Percentiles rank a stretch among this genome's conserved stretches.
Conservation (phyloP, 352 stramenopile genomes). For the Globisporangium radiosum region DNA sequence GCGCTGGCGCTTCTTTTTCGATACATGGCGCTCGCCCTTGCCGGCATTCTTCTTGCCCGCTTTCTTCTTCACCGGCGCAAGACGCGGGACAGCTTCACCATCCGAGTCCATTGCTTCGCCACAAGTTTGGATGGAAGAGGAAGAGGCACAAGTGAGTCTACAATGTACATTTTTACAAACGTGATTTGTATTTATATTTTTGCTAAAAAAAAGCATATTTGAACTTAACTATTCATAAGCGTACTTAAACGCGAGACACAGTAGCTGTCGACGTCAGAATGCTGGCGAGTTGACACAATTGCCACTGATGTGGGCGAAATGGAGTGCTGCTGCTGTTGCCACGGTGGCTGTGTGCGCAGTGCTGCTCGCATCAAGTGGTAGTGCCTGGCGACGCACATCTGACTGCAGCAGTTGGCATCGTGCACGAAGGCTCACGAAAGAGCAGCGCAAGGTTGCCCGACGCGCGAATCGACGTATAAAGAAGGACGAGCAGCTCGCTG, state of each 20-base stretch:
- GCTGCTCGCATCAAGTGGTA: not conserved
- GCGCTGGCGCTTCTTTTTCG: slow-evolving; percentile 28
- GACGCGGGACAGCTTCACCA: not conserved
- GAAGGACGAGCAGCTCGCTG: slow-evolving; percentile 22
- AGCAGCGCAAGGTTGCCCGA: slow-evolving; percentile 11
- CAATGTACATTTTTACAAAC: too few relatives aligned
- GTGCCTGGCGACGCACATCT: not conserved
- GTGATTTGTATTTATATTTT: too few relatives aligned
- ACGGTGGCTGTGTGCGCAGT: slow-evolving; percentile 10
- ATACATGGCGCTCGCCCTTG: slow-evolving; percentile 1
- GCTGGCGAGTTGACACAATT: not conserved
- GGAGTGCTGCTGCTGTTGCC: not conserved
- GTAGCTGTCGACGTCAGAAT: not conserved
- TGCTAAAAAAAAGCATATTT: too few relatives aligned
- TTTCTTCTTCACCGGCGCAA: slow-evolving; percentile 6
- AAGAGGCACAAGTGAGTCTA: too few relatives aligned
- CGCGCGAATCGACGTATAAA: slow-evolving; percentile 20
- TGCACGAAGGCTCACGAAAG: slow-evolving; percentile 3
- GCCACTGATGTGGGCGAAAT: too few relatives aligned
- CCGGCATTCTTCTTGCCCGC: not conserved
- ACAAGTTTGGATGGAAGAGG: too few relatives aligned
- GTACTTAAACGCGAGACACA: too few relatives aligned
- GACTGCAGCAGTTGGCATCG: not conserved
- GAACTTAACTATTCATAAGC: too few relatives aligned
- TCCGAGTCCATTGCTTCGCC: not conserved